A percentile compares a stretch with the other conserved stretches of the same genome.
Conservation (phyloP, 2,329 filamentous ascomycete genomes). For the Venturiaceae sp. region DNA sequence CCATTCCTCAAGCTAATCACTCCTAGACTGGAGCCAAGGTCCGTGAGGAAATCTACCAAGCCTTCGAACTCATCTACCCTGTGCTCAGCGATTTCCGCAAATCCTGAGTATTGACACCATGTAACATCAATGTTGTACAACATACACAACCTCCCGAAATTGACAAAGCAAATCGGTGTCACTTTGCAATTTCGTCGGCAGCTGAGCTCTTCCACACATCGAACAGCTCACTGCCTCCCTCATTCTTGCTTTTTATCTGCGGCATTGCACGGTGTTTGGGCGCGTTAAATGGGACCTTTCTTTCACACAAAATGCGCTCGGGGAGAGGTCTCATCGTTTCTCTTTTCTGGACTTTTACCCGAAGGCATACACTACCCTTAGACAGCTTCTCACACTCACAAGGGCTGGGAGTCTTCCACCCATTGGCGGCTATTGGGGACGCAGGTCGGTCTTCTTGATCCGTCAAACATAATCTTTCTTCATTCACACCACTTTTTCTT, state of each 20-base stretch:
- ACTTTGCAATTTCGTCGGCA: not conserved
- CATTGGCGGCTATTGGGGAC: not conserved
- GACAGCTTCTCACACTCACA: not conserved
- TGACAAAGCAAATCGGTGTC: not conserved
- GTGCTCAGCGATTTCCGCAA: conserved; percentile 72
- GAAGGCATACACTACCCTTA: not conserved
- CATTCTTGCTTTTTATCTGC: not conserved
- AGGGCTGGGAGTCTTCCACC: not conserved
- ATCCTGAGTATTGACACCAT: conserved; percentile 30
- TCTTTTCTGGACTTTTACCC: not conserved
- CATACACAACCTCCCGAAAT: not conserved
- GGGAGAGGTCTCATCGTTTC: not conserved
- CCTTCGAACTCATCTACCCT: conserved; percentile 65
- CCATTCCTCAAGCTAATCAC: conserved; percentile 94
- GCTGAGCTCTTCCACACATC: not conserved
- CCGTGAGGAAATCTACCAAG: conserved; percentile 73
- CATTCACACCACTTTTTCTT: not conserved
- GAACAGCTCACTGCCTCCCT: not conserved
- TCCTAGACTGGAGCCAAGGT: conserved; percentile 87
- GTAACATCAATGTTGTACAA: conserved; percentile 6
- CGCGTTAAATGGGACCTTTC: not conserved
- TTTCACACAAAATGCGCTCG: not conserved
- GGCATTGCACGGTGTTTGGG: conserved; percentile 11
- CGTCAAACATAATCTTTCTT: not conserved
- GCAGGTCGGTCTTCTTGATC: conserved; percentile 1